phyloP scores from a whole-genome alignment of 2,329 filamentous ascomycete species.

The Clarireedia monteithiana region DNA sequence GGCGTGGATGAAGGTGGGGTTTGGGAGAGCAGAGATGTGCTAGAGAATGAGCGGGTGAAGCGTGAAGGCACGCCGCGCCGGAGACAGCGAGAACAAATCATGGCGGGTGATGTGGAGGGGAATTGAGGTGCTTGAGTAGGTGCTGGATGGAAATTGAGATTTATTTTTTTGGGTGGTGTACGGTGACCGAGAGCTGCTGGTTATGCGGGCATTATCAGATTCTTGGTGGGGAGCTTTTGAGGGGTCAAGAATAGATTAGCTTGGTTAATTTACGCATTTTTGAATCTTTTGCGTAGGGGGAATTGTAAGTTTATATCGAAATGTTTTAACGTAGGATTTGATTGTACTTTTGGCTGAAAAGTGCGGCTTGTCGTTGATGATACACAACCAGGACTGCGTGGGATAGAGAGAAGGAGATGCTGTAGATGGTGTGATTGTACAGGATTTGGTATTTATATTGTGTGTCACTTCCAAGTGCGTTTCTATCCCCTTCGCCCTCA shows the following conservation, averaged over 20 bases:
- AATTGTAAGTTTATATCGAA: background rate
- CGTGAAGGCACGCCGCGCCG: conserved; percentile 32
- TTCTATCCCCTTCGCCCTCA: too few relatives aligned
- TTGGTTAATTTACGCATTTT: background rate
- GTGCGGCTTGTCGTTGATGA: too few relatives aligned
- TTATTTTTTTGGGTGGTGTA: conserved; percentile 19
- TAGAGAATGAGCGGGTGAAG: conserved; percentile 12
- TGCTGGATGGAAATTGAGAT: conserved; percentile 23
- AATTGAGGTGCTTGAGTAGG: conserved; percentile 13
- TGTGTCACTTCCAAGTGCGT: too few relatives aligned
- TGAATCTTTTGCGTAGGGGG: too few relatives aligned
- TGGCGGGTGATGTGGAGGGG: conserved; percentile 17
- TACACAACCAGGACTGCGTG: too few relatives aligned
- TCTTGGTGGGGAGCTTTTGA: conserved; percentile 2
- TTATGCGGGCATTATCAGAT: conserved; percentile 21
- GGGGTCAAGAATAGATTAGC: background rate
- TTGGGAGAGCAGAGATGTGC: conserved; percentile 13
- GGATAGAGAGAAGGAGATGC: background rate
- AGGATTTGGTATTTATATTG: conserved; percentile 9
- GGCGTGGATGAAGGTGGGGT: conserved; percentile 20
- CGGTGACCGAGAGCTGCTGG: conserved; percentile 13
- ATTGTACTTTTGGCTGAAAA: too few relatives aligned
- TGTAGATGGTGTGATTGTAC: background rate
- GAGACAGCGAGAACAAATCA: conserved; percentile 39
- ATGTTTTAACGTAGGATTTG: too few relatives aligned